Evolutionary conservation across 805 yeast genomes (phyloP), one percentile per base, ranked within the genome.

Genomic region (Ogataea paradorogensis): DNA sequence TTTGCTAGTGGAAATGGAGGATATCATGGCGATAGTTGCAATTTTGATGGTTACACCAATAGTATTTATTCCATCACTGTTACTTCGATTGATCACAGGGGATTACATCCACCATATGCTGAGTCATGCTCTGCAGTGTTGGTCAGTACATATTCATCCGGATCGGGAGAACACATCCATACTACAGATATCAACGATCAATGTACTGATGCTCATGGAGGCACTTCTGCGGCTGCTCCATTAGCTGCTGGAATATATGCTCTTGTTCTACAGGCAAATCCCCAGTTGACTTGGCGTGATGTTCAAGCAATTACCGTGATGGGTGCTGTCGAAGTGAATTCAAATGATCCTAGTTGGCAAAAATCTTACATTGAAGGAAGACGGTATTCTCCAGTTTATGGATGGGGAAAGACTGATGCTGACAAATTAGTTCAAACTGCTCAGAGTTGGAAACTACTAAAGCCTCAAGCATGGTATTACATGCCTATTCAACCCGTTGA

Each of bases 221-320:
- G 99, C 15, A 93, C 99, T 0, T 91, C 98, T 15, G 99, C 99
- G 0, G 97, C 99, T 11, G 99, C 99, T 0, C 99, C 99, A 0
- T 71, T 93, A 41, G 98, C 97, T 0, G 97, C 98, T 0, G 99
- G 98, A n/a, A 74, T 93, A 1, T 88, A 85, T 59, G 77, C 97
- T 0, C 68, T 93, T 37, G 86, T 86, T 2, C 67, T 93, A 35
- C 80, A 82, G 51, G 89, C 83, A 3, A 84, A 95, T 49, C 95
- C 96, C 1, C 73, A 82, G 4, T 73, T 93, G 40, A 85, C 96
- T 0, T 93, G 99, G 99, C 76, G 99, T 59, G 99, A 93, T 59
- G 72, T 90, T 40, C 99, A 93, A 65, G 87, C 90, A 55, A 69
- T 93, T 15, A 76, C 86, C 3, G 80, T 91, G 11, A 63, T 80